Evolutionary conservation across 306 rosid species (phyloP).

Genomic region (Hippophae rhamnoides): DNA sequence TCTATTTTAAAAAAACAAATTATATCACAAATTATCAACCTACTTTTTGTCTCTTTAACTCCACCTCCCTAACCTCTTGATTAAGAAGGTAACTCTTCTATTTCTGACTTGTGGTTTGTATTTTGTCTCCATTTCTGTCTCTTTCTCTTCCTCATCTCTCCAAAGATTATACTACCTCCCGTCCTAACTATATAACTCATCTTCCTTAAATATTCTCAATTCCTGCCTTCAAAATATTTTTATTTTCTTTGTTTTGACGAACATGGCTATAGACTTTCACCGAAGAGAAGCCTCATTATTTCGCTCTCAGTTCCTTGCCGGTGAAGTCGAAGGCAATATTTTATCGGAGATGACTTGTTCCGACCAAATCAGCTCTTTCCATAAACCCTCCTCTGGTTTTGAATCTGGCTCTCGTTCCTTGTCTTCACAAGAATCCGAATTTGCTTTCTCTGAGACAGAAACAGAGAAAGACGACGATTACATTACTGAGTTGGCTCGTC

Average conservation of each 20-base stretch:
- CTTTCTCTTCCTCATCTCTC: neutral
- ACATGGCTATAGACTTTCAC: constrained; percentile 44
- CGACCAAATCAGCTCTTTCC: neutral
- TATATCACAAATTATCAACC: too few relatives aligned
- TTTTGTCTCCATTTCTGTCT: neutral
- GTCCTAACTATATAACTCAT: neutral
- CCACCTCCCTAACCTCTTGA: neutral
- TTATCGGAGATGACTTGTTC: neutral
- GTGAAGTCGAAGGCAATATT: neutral
- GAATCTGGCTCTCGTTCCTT: neutral
- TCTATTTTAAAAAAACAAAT: too few relatives aligned
- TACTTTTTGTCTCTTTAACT: too few relatives aligned
- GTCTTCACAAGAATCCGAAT: neutral
- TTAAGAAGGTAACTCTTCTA: neutral
- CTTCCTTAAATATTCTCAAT: neutral
- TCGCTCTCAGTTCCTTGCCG: constrained; percentile 14
- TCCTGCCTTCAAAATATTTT: constrained; percentile 2
- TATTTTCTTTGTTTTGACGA: neutral
- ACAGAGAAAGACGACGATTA: constrained; percentile 36
- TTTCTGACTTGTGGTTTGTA: neutral
- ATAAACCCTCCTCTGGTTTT: neutral
- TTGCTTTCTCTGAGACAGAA: neutral
- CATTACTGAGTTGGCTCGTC: constrained; percentile 44
- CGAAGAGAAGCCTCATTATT: constrained; percentile 15
- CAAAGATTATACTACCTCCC: neutral